phyloP scores from a whole-genome alignment of 2,329 filamentous ascomycete species.

The Cytospora schulzeri region DNA sequence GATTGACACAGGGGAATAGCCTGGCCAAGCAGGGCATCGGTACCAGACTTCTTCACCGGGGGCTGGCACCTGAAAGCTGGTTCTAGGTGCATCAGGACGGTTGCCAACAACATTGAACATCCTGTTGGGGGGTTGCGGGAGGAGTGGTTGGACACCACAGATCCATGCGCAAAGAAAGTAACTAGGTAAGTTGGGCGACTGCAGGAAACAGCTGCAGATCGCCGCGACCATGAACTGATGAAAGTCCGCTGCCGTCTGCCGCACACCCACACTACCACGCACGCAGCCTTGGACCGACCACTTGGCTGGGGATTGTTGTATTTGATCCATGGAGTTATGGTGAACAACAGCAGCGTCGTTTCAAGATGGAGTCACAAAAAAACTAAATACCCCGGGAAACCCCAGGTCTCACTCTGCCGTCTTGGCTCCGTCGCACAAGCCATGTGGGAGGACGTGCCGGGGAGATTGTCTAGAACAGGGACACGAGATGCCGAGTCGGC shows the following conservation, averaged over 20 bases:
- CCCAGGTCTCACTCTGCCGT: background rate
- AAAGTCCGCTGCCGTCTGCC: background rate
- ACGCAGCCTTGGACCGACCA: background rate
- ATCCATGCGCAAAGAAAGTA: too few species aligned
- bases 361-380: constrained; percentile 6
- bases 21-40: constrained; percentile 1
- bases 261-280: too few species aligned
- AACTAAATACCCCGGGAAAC: background rate
- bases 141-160: background rate
- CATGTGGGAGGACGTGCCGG: background rate
- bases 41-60: constrained; percentile 5
- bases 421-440: background rate
- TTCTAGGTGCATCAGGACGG: background rate
- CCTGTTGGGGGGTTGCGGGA: background rate
- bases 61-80: background rate
- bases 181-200: too few species aligned
- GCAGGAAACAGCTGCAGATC: background rate
- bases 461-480: background rate
- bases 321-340: background rate
- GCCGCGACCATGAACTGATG: too few species aligned
- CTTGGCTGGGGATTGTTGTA: background rate
- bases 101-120: background rate
- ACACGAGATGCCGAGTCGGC: constrained; percentile 16
- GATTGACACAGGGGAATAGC: constrained; percentile 3
- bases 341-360: constrained; percentile 1